Evolutionary conservation across 2,329 filamentous ascomycete species (phyloP), one percentile per base, ranked within the genome.

Genomic region (Fusarium chuoi): DNA sequence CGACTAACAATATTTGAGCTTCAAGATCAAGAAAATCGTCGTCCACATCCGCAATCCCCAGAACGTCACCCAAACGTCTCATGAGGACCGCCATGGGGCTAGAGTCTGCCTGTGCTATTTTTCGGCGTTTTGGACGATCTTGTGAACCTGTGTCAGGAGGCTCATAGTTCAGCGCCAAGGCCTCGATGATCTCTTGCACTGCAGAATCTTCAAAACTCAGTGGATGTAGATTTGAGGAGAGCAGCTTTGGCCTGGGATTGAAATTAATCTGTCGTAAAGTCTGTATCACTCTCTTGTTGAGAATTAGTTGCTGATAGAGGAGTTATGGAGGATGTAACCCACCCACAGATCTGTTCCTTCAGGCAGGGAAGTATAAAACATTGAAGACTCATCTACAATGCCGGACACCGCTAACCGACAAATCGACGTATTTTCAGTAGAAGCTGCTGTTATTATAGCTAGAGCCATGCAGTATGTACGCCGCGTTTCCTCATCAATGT

Each of bases 1-100:
- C 18, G 41, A 85, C 88, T 80, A 82, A 91, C 90, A 84, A 77
- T 41, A 88, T 81, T 20, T 84, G 76, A 58, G 82, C 64, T 49
- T 81, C 81, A 35, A 85, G 76, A 12, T 80, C 73, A 8, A 74
- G 63, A 41, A 80, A 69, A 44, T 77, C 79, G 8, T 77, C 69
- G 12, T 76, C 70, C 8, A 76, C 39, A 22, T 75, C 62, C 14
- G 45, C 51, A 17, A 81, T 74, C 9, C 78, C 74, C 11, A 86
- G 74, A 13, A 81, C 65, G 36, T 79, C 74, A 55, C 79, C 76
- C 38, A 82, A 71, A 8, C 73, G 76, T 24, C 71, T 68, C 11
- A 67, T 59, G 22, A 82, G 24, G 20, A 35, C 39, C 15, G 56
- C 36, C 33, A 75, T 68, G 28, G 79, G 33, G 80, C 72, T 46